Evolutionary conservation across 2,329 filamentous ascomycete species (phyloP).

Genomic region (Penicillium sp.): DNA sequence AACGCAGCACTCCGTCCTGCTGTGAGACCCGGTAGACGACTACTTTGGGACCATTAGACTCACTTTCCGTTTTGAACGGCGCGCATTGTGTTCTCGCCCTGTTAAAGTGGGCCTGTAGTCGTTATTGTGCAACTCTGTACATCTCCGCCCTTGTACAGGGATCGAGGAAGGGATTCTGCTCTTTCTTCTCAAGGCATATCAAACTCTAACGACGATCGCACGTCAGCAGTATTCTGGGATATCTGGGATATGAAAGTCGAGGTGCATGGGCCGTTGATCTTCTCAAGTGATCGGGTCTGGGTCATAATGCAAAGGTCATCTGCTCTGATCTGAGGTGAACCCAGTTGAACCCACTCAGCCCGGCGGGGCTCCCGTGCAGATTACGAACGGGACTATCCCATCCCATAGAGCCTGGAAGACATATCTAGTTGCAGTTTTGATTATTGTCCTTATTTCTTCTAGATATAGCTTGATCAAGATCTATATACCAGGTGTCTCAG

Average conservation of each 20-base stretch:
- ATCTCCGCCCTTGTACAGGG: slow-evolving; percentile 30
- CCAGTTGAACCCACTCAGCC: slow-evolving; percentile 13
- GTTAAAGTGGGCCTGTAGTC: slow-evolving; percentile 8
- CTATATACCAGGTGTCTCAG: neutral
- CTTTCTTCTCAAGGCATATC: slow-evolving; percentile 18
- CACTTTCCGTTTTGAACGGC: slow-evolving; percentile 18
- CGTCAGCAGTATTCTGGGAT: slow-evolving; percentile 20
- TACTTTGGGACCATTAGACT: neutral
- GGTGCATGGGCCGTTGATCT: slow-evolving; percentile 40
- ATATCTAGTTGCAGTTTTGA: neutral
- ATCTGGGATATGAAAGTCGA: slow-evolving; percentile 16
- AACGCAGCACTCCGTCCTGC: slow-evolving; percentile 26
- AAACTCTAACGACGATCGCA: slow-evolving; percentile 20
- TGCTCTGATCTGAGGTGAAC: slow-evolving; percentile 21
- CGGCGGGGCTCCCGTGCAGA: slow-evolving; percentile 24
- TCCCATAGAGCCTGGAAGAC: slow-evolving; percentile 4
- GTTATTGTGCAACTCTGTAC: slow-evolving; percentile 23
- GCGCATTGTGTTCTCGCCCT: slow-evolving; percentile 16
- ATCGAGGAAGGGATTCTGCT: slow-evolving; percentile 8
- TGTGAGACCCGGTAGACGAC: slow-evolving; percentile 24
- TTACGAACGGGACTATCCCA: slow-evolving; percentile 24
- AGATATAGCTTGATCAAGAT: neutral
- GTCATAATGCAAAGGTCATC: slow-evolving; percentile 30
- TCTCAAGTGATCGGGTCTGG: slow-evolving; percentile 37
- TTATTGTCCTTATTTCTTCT: neutral